Evolutionary conservation across 2,329 filamentous ascomycete genomes (phyloP).

Genomic region (Colletotrichum sp.): DNA sequence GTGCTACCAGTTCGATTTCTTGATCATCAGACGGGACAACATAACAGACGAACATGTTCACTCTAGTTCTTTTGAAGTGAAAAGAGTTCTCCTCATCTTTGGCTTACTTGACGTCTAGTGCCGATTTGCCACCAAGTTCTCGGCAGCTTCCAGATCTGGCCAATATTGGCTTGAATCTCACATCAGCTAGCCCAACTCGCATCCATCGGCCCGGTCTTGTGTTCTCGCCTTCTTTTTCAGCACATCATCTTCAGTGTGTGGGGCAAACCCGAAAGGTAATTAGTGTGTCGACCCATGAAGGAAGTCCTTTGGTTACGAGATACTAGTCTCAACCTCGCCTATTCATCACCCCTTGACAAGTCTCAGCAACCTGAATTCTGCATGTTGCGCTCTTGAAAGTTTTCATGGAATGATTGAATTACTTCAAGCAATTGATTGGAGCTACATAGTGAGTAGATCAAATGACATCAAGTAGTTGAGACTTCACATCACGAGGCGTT

Average conservation of each 20-base stretch:
- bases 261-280: not conserved
- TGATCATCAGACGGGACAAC: not conserved
- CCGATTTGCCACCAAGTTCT: not conserved
- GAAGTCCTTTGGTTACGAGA: not conserved
- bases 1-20: not conserved
- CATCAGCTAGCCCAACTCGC: not conserved
- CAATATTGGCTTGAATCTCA: not conserved
- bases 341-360: not conserved
- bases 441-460: not conserved
- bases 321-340: not conserved
- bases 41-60: not conserved
- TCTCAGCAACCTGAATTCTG: not conserved
- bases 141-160: not conserved
- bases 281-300: not conserved
- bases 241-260: not conserved
- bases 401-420: not conserved
- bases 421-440: not conserved
- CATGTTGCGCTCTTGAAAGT: not conserved
- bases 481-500: not conserved
- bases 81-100: not conserved
- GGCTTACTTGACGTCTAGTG: not conserved
- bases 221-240: not conserved
- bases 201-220: not conserved
- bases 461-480: not conserved
- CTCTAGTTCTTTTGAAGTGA: not conserved